A percentile compares a stretch with the other conserved stretches of the same genome.
Evolutionary conservation across 495 filamentous ascomycete genomes (phyloP).

Genomic region (Penicillium parvum): DNA sequence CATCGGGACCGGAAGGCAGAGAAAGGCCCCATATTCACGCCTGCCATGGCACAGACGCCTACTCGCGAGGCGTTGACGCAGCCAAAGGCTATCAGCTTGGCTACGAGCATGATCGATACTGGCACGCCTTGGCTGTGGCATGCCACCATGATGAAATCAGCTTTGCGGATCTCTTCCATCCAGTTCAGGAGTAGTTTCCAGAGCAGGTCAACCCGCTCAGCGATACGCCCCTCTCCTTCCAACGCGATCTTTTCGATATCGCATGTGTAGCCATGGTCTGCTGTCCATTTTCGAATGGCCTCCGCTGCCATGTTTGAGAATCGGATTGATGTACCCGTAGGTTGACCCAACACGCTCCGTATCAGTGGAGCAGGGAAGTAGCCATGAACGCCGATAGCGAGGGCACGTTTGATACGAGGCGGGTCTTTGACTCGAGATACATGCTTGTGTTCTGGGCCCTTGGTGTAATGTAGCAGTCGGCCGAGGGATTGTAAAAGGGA

Average conservation of each 20-base stretch:
- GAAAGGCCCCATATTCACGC: slow-evolving; percentile 91
- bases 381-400: slow-evolving; percentile 93
- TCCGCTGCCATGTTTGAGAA: slow-evolving; percentile 87
- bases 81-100: slow-evolving; percentile 77
- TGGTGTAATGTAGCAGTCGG: slow-evolving; percentile 57
- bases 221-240: slow-evolving; percentile 96
- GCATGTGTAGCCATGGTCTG: slow-evolving; percentile 58
- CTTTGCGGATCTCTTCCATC: slow-evolving; percentile 82
- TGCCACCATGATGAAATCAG: slow-evolving; percentile 84
- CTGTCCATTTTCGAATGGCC: slow-evolving; percentile 76
- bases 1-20: slow-evolving; percentile 77
- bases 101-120: slow-evolving; percentile 87
- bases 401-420: slow-evolving; percentile 70
- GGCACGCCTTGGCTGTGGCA: slow-evolving; percentile 96
- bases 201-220: slow-evolving; percentile 80
- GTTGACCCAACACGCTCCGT: slow-evolving; percentile 84
- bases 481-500: slow-evolving; percentile 70
- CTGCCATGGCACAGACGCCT: slow-evolving; percentile 89
- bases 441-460: slow-evolving; percentile 60
- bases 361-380: slow-evolving; percentile 85
- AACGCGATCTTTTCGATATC: slow-evolving; percentile 87
- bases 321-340: slow-evolving; percentile 88
- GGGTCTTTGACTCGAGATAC: slow-evolving; percentile 66
- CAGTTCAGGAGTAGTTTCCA: slow-evolving; percentile 95
- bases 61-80: slow-evolving; percentile 67